Evolutionary conservation across 2,329 filamentous ascomycete genomes (phyloP).

Genomic region (Samsoniella hepiali): DNA sequence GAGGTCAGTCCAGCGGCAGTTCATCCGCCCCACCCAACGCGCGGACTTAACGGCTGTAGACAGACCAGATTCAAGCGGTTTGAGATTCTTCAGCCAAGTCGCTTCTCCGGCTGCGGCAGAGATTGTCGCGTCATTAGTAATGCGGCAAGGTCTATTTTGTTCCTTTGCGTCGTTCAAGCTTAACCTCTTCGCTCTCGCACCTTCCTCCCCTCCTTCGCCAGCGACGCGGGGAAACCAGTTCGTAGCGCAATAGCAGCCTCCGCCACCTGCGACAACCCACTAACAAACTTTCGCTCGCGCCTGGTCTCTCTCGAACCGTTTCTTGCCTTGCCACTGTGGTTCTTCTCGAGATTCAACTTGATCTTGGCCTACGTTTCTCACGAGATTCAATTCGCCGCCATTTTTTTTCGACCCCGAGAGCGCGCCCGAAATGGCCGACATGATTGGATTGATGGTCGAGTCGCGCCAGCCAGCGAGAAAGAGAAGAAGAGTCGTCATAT

Average conservation of each 20-base stretch:
- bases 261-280: background rate
- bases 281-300: background rate
- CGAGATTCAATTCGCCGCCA: background rate
- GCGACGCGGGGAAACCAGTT: background rate
- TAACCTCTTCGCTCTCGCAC: background rate
- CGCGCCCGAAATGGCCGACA: slow-evolving; percentile 21
- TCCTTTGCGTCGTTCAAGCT: background rate
- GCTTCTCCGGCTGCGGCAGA: background rate
- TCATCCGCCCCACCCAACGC: slow-evolving; percentile 3
- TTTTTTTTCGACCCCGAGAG: no score
- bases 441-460: slow-evolving; percentile 15
- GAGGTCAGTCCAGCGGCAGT: background rate
- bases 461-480: slow-evolving; percentile 46
- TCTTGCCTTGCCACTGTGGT: background rate
- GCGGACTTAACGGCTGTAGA: slow-evolving; percentile 16
- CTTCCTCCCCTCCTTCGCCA: background rate
- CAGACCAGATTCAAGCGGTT: background rate
- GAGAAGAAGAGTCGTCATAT: slow-evolving; percentile 58
- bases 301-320: background rate
- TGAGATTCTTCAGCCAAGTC: background rate
- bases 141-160: background rate
- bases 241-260: background rate
- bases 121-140: slow-evolving; percentile 13
- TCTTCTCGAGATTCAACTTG: background rate
- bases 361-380: background rate